Percentiles rank a stretch among this genome's conserved stretches.
Evolutionary conservation across 352 stramenopile species (phyloP).

Genomic region (Thalassiosira exigua): DNA sequence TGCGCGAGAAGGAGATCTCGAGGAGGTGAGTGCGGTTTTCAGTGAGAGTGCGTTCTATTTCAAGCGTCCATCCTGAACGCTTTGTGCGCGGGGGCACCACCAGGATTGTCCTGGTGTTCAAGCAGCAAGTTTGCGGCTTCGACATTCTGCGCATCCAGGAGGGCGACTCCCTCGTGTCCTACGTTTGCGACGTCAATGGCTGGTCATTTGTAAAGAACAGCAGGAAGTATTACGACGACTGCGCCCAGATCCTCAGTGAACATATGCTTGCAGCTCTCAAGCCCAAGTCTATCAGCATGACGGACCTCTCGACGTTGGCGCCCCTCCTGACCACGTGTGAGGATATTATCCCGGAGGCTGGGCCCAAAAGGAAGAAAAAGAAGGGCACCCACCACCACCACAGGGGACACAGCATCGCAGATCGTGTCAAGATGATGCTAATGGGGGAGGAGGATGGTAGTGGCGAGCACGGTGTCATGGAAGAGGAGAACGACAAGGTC

Average conservation of each 20-base stretch:
- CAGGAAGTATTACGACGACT: constrained; percentile 99
- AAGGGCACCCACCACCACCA: constrained; percentile 47
- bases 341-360: constrained; percentile 32
- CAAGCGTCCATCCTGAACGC: too few relatives aligned
- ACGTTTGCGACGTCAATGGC: constrained; percentile 99
- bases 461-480: constrained; percentile 21
- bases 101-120: constrained; percentile 92
- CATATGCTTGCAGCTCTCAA: constrained; percentile 81
- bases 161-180: constrained; percentile 86
- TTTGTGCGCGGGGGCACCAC: too few relatives aligned
- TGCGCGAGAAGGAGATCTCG: constrained; percentile 98
- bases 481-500: constrained; percentile 51
- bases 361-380: constrained; percentile 35
- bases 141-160: constrained; percentile 92
- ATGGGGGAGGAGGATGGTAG: constrained; percentile 40
- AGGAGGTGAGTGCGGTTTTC: constrained; percentile 82
- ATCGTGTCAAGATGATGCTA: constrained; percentile 52
- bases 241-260: constrained; percentile 91
- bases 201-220: constrained; percentile 99
- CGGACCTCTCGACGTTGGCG: constrained; percentile 78
- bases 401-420: constrained; percentile 43
- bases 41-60: constrained; percentile 3
- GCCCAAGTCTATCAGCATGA: constrained; percentile 60
- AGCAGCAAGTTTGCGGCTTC: constrained; percentile 99
- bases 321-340: constrained; percentile 71